Evolutionary conservation across 2,329 filamentous ascomycete species (phyloP), one percentile per base, ranked within the genome.

Genomic region (Epicoccum sorghinum): DNA sequence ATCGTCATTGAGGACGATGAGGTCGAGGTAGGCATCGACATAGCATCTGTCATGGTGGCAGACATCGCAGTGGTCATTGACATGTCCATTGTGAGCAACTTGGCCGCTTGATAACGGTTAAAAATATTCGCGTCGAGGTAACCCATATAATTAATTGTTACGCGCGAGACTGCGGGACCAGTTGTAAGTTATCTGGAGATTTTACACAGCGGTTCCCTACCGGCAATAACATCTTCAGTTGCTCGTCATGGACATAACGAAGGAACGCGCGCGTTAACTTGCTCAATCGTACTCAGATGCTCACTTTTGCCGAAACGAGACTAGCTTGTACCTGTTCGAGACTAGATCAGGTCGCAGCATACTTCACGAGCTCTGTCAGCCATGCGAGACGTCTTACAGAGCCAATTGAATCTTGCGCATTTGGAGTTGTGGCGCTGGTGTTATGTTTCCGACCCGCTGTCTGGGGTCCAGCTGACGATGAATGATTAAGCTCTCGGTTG

Each of bases 221-320:
- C 35, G 29, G 48, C n/a, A 35, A 41, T 41, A 41, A 35, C 49
- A n/a, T 2, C 27, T 29, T 9, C 6, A 29, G 9, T 9, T 29
- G 6, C 27, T 29, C 27, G 27, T 29, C 27, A 29, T 29, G 27
- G 27, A 9, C 10, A 41, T 24, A 30, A 22, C 40, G 27, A 18
- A 8, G 1, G 27, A 2, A 12, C 18, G 27, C 23, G 29, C 30
- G 41, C 41, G 47, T 42, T 52, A 60, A 60, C 47, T 55, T 60
- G 58, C 58, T 60, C 58, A 60, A 55, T 52, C 37, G 30, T 44
- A 50, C 58, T 54, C 55, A 33, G n/a, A 33, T 18, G 14, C 45
- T 47, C 42, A 43, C 45, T 55, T 44, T 27, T 12, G 39, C 52
- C 25, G 14, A 4, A 39, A 18, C 5, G 2, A 30, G 47, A 46